Evolutionary conservation across 768 basidiomycete genomes (phyloP), one percentile per base, ranked within the genome.

Genomic region (Termitomyces sp.): DNA sequence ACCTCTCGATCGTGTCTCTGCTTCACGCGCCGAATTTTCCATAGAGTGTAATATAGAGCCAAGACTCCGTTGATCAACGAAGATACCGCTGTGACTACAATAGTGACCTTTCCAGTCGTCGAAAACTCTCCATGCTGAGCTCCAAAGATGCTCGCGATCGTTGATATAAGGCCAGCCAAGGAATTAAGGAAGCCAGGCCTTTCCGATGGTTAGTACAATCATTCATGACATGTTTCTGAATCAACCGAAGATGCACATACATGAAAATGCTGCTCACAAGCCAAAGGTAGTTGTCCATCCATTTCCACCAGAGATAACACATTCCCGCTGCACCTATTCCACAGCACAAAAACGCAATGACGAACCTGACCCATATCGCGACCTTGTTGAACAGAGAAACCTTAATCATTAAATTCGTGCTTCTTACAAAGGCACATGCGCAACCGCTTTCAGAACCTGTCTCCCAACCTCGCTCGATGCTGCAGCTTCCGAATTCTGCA

Each of bases 111-210:
- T 43, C 76, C 74, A 0, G 77, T 70, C 28, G 64, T 69, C 4
- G 75, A 75, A 54, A 82, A 72, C 39, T 72, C 63, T 3, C 80
- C 78, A 27, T 71, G 65, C 54, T 85, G 82, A 3, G 67, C 68
- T 6, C 81, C 81, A 35, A 76, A 82, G 16, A 83, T 68, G 59
- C 70, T 81, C 10, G 78, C 66, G 51, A 85, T 60, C 2, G 81
- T 82, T 0, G 83, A 83, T 19, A 85, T 70, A 0, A 85, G 56
- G 19, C 84, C 84, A 0, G 82, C 80, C 16, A 79, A 61, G 11
- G 80, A 82, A 64, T 85, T 84, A 52, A 85, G 68, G 40, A 76
- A 66, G 12, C 84, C 84, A 19, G 84, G 84, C 37, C 83, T 83
- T 60, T 25, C 14, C n/a, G 37, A 21, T 21, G 30, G 41, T 35